These are phyloP conservation scores for Chimonanthus salicifolius DNA, from an alignment of 164 flowering plant genomes.

Conservation along the genomic window DNA sequence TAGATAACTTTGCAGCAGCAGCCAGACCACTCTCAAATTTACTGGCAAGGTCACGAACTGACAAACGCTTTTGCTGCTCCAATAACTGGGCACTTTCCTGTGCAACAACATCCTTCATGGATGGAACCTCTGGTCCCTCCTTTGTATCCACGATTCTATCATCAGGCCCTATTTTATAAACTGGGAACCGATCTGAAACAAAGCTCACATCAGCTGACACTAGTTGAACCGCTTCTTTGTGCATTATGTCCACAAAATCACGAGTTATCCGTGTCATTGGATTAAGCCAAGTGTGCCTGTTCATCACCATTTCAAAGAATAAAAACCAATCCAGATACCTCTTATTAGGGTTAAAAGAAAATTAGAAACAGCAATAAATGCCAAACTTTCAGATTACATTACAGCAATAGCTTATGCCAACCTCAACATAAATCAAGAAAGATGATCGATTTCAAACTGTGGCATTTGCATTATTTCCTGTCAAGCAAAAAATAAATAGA, in stretches of 20 bases:
- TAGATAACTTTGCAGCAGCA: constrained; percentile 81
- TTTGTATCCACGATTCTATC: constrained; percentile 66
- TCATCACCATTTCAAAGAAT: neutral
- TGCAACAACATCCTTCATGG: constrained; percentile 78
- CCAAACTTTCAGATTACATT: neutral
- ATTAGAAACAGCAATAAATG: neutral
- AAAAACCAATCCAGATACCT: neutral
- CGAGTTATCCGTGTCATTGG: constrained; percentile 70
- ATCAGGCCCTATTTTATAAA: constrained; percentile 70
- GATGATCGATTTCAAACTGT: neutral
- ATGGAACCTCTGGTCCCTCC: constrained; percentile 47
- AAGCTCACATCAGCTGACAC: constrained; percentile 88
- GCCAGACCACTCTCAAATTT: constrained; percentile 94
- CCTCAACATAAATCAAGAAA: neutral
- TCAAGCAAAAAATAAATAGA: too few species aligned
- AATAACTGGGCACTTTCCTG: constrained; percentile 66
- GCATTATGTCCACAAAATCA: constrained; percentile 47
- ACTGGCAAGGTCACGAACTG: constrained; percentile 93
- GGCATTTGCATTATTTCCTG: too few species aligned
- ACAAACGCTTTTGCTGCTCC: constrained; percentile 90
- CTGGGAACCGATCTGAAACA: constrained; percentile 61
- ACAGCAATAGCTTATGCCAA: neutral
- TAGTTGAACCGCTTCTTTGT: constrained; percentile 38
- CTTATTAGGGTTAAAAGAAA: neutral
- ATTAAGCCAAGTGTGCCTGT: neutral